Conservation (phyloP, 2,329 filamentous ascomycete species). For the Colletotrichum tamarilloi region DNA sequence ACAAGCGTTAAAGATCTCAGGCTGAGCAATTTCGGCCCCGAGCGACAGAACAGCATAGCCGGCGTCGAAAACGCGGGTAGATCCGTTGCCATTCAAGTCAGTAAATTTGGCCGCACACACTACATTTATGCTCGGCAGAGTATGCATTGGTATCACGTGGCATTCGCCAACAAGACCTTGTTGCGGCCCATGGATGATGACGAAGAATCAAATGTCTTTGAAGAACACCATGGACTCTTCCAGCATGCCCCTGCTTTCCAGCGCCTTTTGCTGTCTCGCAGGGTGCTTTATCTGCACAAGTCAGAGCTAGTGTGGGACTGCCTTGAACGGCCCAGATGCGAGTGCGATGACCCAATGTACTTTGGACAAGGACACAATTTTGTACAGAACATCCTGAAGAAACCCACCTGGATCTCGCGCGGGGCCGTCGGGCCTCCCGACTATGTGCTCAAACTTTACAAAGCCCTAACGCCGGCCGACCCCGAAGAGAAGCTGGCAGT, state of each 20-base stretch:
- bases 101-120: not conserved
- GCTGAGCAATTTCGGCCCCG: not conserved
- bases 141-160: not conserved
- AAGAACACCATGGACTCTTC: not conserved
- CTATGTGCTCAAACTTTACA: not conserved
- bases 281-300: conserved; percentile 8
- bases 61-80: not conserved
- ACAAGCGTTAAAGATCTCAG: not conserved
- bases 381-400: not conserved
- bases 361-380: not conserved
- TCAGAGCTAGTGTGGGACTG: conserved; percentile 24
- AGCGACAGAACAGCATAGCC: not conserved
- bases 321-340: not conserved
- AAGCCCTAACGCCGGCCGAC: not conserved
- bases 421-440: no score
- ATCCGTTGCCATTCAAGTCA: not conserved
- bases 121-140: not conserved
- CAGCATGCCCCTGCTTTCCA: not conserved
- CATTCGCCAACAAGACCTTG: not conserved
- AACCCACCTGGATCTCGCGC: not conserved
- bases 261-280: not conserved
- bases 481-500: not conserved
- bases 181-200: not conserved
- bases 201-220: not conserved
- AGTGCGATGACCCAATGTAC: not conserved